Percentiles rank a stretch among this genome's conserved stretches.
phyloP scores from a whole-genome alignment of 495 filamentous ascomycete species.

The Aspergillus coremiiformis region DNA sequence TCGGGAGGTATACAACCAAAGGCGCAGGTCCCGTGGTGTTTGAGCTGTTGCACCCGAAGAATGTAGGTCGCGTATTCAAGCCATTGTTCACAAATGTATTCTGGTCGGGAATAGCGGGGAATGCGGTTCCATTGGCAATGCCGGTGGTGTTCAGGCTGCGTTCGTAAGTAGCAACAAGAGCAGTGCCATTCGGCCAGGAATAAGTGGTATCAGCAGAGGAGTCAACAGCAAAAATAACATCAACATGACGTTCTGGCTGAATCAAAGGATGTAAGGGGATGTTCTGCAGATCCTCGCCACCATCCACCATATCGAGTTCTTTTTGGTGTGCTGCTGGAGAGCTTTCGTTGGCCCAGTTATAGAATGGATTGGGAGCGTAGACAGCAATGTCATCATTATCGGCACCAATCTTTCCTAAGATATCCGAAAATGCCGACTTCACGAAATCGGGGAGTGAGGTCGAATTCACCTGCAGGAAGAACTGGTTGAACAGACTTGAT shows the following conservation, averaged over 20 bases:
- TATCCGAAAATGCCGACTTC: conserved; percentile 41
- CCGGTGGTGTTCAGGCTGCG: conserved; percentile 49
- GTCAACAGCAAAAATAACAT: conserved; percentile 90
- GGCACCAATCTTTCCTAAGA: conserved; percentile 49
- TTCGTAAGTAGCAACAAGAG: conserved; percentile 75
- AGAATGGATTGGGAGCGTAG: conserved; percentile 83
- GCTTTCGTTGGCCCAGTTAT: conserved; percentile 53
- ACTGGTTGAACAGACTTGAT: conserved; percentile 80
- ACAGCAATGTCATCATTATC: conserved; percentile 71
- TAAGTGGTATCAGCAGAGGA: conserved; percentile 69
- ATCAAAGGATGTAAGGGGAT: conserved; percentile 81
- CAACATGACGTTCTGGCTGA: conserved; percentile 68
- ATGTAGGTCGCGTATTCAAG: conserved; percentile 77
- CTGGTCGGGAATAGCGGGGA: conserved; percentile 73
- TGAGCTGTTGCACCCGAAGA: conserved; percentile 79
- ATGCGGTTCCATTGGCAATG: conserved; percentile 73
- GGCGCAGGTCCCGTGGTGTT: conserved; percentile 54
- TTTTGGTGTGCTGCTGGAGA: conserved; percentile 50
- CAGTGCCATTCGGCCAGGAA: conserved; percentile 82
- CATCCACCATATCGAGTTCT: conserved; percentile 74
- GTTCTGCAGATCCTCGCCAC: conserved; percentile 82
- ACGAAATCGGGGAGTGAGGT: conserved; percentile 48
- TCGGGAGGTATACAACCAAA: conserved; percentile 85
- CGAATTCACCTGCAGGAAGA: conserved; percentile 52
- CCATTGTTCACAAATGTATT: conserved; percentile 84